Conservation (phyloP, 139 green algal species). For the Picochlorum sp. region DNA sequence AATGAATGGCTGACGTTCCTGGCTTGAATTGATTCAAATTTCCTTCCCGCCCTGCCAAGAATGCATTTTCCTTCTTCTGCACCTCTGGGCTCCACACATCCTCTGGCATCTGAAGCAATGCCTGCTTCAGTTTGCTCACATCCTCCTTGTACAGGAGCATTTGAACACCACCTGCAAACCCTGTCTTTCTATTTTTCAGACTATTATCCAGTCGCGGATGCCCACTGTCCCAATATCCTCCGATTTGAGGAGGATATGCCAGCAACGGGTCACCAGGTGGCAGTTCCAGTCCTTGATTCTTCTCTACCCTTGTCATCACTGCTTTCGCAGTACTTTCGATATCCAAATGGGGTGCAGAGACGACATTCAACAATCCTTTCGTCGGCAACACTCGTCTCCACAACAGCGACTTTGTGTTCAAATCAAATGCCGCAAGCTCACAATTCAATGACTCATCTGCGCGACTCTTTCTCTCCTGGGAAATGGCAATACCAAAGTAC, state of each 20-base stretch:
- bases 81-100: slow-evolving; percentile 19
- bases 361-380: slow-evolving; percentile 61
- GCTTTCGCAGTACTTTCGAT: slow-evolving; percentile 19
- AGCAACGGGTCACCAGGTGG: slow-evolving; percentile 11
- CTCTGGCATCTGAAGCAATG: slow-evolving; percentile 3
- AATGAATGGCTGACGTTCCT: slow-evolving; percentile 32
- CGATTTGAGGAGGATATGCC: background rate
- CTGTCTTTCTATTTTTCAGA: slow-evolving; percentile 11
- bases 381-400: slow-evolving; percentile 55
- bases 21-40: slow-evolving; percentile 56
- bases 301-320: background rate
- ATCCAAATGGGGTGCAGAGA: slow-evolving; percentile 55
- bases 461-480: slow-evolving; percentile 12
- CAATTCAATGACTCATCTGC: slow-evolving; percentile 16
- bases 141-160: slow-evolving; percentile 42
- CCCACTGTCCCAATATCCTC: slow-evolving; percentile 38
- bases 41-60: slow-evolving; percentile 33
- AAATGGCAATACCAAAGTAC: slow-evolving; percentile 57
- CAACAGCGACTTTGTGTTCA: slow-evolving; percentile 38
- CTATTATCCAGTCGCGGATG: slow-evolving; percentile 34
- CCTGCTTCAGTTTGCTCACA: slow-evolving; percentile 24
- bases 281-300: background rate
- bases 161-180: slow-evolving; percentile 32
- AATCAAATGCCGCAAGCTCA: slow-evolving; percentile 54
- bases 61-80: slow-evolving; percentile 40